Conservation (phyloP, 805 yeast species). For the Ogataea nonfermentans region DNA sequence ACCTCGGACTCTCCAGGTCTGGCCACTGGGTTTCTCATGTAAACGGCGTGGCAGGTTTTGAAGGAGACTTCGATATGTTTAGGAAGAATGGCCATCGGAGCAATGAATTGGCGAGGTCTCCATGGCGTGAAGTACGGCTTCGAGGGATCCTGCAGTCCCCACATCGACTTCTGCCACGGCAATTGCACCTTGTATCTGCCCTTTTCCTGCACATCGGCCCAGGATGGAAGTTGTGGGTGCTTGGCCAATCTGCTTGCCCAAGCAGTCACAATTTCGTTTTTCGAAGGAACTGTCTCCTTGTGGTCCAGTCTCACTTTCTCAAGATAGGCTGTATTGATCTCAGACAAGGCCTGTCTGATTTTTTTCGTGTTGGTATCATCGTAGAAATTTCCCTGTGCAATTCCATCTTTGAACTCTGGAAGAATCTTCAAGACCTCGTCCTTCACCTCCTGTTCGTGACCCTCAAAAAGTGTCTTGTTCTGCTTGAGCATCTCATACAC, state of each 20-base stretch:
- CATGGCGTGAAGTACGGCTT: constrained; percentile 95
- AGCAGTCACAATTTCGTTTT: constrained; percentile 29
- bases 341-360: constrained; percentile 34
- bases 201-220: constrained; percentile 33
- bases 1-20: constrained; percentile 97
- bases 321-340: constrained; percentile 32
- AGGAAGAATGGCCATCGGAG: constrained; percentile 90
- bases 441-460: constrained; percentile 39
- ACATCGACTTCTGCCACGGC: constrained; percentile 81
- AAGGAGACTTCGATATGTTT: constrained; percentile 89
- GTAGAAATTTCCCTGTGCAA: constrained; percentile 28
- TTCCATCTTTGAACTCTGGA: constrained; percentile 31
- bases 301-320: constrained; percentile 33
- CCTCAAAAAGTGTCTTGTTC: constrained; percentile 24
- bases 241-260: constrained; percentile 49
- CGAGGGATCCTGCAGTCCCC: constrained; percentile 73
- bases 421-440: constrained; percentile 48
- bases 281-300: constrained; percentile 25
- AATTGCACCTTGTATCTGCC: constrained; percentile 46
- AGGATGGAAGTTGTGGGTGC: constrained; percentile 40
- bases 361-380: constrained; percentile 33
- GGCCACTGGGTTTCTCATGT: constrained; percentile 94
- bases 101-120: constrained; percentile 90
- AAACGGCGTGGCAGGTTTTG: constrained; percentile 93
- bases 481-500: constrained; percentile 33